These are phyloP conservation scores for Cadophora sp. DNA, from an alignment of 2,329 filamentous ascomycete species.

Conservation along the genomic window DNA sequence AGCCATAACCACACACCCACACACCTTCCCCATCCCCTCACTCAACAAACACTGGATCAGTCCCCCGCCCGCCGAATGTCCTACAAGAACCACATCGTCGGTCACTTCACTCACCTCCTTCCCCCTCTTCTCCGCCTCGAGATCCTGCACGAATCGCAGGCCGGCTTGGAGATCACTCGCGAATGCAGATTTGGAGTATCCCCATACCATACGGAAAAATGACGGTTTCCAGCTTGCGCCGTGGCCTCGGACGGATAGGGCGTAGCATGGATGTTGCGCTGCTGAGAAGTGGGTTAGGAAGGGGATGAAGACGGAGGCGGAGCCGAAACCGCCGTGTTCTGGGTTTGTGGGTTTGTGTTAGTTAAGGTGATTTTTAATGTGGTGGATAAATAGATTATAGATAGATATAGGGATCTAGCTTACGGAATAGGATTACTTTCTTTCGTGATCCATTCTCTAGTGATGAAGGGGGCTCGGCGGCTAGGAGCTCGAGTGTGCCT, in stretches of 20 bases:
- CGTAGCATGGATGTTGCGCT: slow-evolving; percentile 49
- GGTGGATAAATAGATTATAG: neutral
- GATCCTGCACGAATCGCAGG: slow-evolving; percentile 7
- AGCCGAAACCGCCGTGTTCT: slow-evolving; percentile 50
- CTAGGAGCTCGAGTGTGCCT: slow-evolving; percentile 49
- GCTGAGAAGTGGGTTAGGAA: slow-evolving; percentile 45
- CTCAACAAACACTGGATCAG: slow-evolving; percentile 49
- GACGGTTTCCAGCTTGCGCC: slow-evolving; percentile 50
- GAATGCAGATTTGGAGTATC: slow-evolving; percentile 27
- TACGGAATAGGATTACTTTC: slow-evolving; percentile 47
- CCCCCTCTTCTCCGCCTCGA: slow-evolving; percentile 36
- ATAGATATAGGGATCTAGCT: neutral
- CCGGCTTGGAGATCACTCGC: slow-evolving; percentile 30
- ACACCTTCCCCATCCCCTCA: slow-evolving; percentile 43
- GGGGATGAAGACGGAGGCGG: slow-evolving; percentile 48
- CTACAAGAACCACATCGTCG: slow-evolving; percentile 43
- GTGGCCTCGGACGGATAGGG: slow-evolving; percentile 51
- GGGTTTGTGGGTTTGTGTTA: neutral
- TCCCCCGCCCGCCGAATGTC: slow-evolving; percentile 51
- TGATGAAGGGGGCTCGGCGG: slow-evolving; percentile 36
- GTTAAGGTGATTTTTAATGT: neutral
- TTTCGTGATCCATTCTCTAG: slow-evolving; percentile 4
- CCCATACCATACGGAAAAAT: slow-evolving; percentile 47
- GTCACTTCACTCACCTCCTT: neutral
- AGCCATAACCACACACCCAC: slow-evolving; percentile 47